Base-by-base conservation (phyloP, 768 basidiomycete species). In the Suillus ampliporus region DNA sequence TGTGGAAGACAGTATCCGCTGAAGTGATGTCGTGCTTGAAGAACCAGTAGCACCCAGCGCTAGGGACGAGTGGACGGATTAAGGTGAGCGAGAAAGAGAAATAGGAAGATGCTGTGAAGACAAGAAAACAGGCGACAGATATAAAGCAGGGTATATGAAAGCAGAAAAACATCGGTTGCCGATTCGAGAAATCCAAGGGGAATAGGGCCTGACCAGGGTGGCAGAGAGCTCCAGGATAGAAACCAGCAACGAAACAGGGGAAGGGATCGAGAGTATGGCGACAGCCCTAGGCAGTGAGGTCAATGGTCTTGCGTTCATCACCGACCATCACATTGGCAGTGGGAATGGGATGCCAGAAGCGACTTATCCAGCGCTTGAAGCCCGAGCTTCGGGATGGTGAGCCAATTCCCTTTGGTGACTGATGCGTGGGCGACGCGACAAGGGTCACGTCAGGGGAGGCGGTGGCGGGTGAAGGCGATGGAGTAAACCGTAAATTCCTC, bases 301-400 rank as follows among this genome's bases (percentile, higher is more conserved):
- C 62, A 61, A 61, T 37, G 5, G 28, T 35, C 62, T 41, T 63
- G 17, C 60, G 60, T 31, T 50, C 35, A 43, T 51, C 50, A 19
- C 62, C 62, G 26, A 53, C 34, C 26, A 62, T 41, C 11, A 23
- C 46, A 40, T 46, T 35, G 10, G 52, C 60, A 28, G 26, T 35
- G 31, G 62, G 62, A 34, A 63, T 31, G 10, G 62, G 62, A 35
- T 52, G 38, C 61, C 60, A 41, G 21, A 61, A 28, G n/a, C 58
- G 62, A 35, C 15, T 37, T 21, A 63, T 35, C 62, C 60, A 63
- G 17, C 58, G 46, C 61, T 47, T 60, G 28, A 62, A 59, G 19
- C 44, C 48, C 21, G 21, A 38, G 14, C 37, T 58, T 28, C 23
- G 46, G 19, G 58, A 59, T 21, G 52, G 50, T 11, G 50, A 54